Evolutionary conservation across 768 basidiomycete genomes (phyloP), one percentile per base, ranked within the genome.

Genomic region (Xerocomellus chrysenteron): DNA sequence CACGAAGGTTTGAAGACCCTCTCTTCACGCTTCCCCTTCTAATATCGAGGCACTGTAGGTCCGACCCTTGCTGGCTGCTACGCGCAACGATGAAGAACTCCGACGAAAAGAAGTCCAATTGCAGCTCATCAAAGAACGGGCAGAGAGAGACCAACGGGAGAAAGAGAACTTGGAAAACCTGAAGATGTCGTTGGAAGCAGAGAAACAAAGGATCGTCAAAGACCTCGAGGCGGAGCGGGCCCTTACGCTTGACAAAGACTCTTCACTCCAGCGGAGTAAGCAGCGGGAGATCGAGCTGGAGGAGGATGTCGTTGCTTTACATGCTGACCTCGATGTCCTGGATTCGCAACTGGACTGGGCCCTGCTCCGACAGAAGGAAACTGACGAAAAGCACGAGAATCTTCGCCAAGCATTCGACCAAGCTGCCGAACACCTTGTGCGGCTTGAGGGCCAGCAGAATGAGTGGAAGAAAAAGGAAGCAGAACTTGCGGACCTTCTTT

Each of bases 81-180:
- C 96, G 2, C 80, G 94, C 17, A 90, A 85, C 59, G 96, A 98
- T 66, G 94, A 95, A 40, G 96, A 96, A 68, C 80, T 98, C 6
- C 82, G 90, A 16, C 82, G 83, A 71, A 96, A 96, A 70, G 91
- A 94, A 52, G 78, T 85, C 2, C 97, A 99, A 66, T 76, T 98
- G 13, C 76, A 82, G 1, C 75, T 94, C 47, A 82, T 86, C 52
- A 89, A 86, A 66, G 94, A 97, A 66, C 79, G 90, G 9, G 93
- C 92, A 0, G 92, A 95, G 67, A 82, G 88, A 30, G 96, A 98
- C 55, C 85, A 89, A 62, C 80, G 80, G 55, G 96, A 95, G 72
- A 82, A 83, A 48, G 87, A 87, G 64, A 83, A 84, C 17, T 68
- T 98, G 50, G 88, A 94, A 69, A 83, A 77, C 58, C 75, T 95